These are phyloP conservation scores for Citrus glauca DNA, from an alignment of 345 rosid species.

Conservation along the genomic window DNA sequence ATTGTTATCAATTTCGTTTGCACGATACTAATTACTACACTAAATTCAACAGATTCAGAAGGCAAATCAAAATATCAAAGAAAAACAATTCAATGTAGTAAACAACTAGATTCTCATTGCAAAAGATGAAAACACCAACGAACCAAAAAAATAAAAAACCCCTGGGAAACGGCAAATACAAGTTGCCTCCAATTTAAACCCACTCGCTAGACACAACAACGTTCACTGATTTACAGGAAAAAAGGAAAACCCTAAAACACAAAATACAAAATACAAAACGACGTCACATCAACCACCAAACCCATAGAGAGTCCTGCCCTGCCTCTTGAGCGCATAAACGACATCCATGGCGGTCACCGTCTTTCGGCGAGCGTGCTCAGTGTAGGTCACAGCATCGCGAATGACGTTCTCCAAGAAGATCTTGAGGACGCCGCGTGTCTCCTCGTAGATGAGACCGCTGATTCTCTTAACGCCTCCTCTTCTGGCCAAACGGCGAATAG, in stretches of 20 bases:
- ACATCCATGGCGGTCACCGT: constrained; percentile 38
- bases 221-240: background rate
- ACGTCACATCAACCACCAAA: constrained; percentile 22
- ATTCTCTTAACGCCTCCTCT: constrained; percentile 36
- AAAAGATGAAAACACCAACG: background rate
- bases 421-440: constrained; percentile 36
- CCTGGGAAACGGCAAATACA: background rate
- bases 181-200: background rate
- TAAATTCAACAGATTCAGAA: too few relatives aligned
- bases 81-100: background rate
- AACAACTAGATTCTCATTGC: background rate
- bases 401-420: constrained; percentile 38
- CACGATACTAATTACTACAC: too few relatives aligned
- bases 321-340: constrained; percentile 35
- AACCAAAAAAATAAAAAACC: background rate
- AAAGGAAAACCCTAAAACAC: background rate
- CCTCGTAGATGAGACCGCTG: constrained; percentile 37
- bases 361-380: constrained; percentile 36
- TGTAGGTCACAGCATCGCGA: constrained; percentile 31
- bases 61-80: too few relatives aligned
- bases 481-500: constrained; percentile 29
- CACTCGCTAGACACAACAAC: background rate
- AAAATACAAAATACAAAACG: background rate
- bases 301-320: constrained; percentile 35
- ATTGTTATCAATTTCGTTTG: too few relatives aligned